Evolutionary conservation across 1,284 basidiomycete genomes (phyloP).

Genomic region (Cutaneotrichosporon sp.): DNA sequence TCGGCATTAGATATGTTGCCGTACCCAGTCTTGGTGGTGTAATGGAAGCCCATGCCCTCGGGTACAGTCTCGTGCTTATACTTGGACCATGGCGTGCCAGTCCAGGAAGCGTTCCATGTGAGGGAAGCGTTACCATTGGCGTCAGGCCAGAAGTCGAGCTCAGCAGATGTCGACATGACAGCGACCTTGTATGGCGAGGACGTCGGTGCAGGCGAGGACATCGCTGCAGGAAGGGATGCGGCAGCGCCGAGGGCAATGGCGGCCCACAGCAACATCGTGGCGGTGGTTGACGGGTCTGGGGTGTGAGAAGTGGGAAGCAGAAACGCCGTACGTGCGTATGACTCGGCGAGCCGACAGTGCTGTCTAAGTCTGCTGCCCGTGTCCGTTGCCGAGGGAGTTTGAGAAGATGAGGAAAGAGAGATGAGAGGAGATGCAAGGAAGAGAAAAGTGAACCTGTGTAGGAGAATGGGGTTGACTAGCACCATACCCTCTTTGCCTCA

Average conservation of each 20-base stretch:
- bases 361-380: too few species aligned
- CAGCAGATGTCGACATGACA: neutral
- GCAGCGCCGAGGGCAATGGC: neutral
- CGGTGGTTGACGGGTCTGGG: too few species aligned
- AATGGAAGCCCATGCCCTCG: neutral
- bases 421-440: too few species aligned
- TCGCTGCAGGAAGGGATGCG: neutral
- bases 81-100: neutral
- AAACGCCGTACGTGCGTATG: too few species aligned
- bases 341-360: too few species aligned
- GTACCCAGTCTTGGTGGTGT: neutral
- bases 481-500: too few species aligned
- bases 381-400: too few species aligned
- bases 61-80: neutral
- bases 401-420: too few species aligned
- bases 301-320: too few species aligned
- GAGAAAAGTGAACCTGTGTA: too few species aligned
- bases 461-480: too few species aligned
- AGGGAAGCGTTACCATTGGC: neutral
- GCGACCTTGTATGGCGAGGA: neutral
- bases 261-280: neutral
- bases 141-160: neutral
- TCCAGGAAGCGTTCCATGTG: slow-evolving; percentile 5
- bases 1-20: neutral
- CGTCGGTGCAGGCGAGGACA: neutral